These are phyloP conservation scores for Colletotrichum simmondsii DNA, from an alignment of 2,329 filamentous ascomycete species.

Conservation along the genomic window DNA sequence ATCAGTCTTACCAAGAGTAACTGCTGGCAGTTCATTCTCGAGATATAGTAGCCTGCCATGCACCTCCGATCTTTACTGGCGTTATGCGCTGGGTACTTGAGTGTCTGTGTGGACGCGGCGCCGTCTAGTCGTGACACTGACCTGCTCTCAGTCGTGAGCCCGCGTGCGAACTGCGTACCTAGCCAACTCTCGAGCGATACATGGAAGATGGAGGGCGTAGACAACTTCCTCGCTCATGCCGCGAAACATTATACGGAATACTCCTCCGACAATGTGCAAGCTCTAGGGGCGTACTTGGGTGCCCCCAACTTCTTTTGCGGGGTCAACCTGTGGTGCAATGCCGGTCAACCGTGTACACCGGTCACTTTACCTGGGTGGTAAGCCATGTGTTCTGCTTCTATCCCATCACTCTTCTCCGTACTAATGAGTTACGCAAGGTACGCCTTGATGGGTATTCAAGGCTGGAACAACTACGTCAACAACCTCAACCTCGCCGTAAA, in stretches of 20 bases:
- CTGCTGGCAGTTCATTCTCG: background rate
- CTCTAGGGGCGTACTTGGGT: conserved; percentile 22
- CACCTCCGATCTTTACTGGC: background rate
- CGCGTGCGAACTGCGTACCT: background rate
- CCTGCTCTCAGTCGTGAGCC: background rate
- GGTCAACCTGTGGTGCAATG: conserved; percentile 25
- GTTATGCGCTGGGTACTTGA: background rate
- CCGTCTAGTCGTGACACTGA: background rate
- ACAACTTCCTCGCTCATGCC: background rate
- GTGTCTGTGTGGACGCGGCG: background rate
- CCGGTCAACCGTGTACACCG: conserved; percentile 34
- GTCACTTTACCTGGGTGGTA: conserved; percentile 30
- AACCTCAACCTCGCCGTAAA: conserved; percentile 2
- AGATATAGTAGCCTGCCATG: background rate
- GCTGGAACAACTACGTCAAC: conserved; percentile 35
- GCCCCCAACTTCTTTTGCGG: conserved; percentile 35
- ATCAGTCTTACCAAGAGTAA: background rate
- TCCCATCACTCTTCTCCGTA: background rate
- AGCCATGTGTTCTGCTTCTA: background rate
- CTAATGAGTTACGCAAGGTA: background rate
- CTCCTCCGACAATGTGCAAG: conserved; percentile 27
- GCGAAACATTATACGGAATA: background rate
- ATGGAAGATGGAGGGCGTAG: background rate
- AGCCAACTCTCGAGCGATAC: background rate
- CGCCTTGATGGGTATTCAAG: conserved; percentile 27